Percentiles rank a stretch among this genome's conserved stretches.
phyloP scores from a whole-genome alignment of 371 early-diverging fungal species.

The Mucor irregularis region DNA sequence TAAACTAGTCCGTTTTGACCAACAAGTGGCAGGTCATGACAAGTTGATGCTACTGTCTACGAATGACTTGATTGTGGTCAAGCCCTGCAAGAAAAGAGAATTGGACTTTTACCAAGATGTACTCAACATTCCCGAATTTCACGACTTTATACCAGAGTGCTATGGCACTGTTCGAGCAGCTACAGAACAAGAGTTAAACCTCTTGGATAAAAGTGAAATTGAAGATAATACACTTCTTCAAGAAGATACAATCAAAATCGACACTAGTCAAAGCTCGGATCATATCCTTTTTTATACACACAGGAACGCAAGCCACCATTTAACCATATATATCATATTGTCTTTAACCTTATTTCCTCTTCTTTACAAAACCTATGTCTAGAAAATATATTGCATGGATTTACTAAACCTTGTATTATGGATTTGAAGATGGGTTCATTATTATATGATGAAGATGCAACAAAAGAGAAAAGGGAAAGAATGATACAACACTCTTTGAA shows the following conservation, averaged over 20 bases:
- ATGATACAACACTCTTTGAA: conserved; percentile 57
- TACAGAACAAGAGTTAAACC: conserved; percentile 31
- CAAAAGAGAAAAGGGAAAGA: conserved; percentile 59
- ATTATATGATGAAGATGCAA: conserved; percentile 63
- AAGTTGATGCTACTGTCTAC: conserved; percentile 48
- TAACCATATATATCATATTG: background rate
- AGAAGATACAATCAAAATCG: conserved; percentile 6
- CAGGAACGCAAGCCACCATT: background rate
- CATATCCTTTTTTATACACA: conserved; percentile 51
- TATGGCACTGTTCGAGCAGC: conserved; percentile 61
- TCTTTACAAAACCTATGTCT: conserved; percentile 61
- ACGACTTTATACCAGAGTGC: conserved; percentile 67
- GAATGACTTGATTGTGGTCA: conserved; percentile 62
- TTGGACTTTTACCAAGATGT: conserved; percentile 66
- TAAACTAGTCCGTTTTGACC: conserved; percentile 33
- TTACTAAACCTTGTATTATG: conserved; percentile 69
- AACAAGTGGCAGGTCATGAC: conserved; percentile 77
- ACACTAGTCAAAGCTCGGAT: conserved; percentile 6
- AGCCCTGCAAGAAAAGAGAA: conserved; percentile 62
- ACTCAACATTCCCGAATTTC: conserved; percentile 53
- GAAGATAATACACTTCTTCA: conserved; percentile 3
- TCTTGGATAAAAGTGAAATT: conserved; percentile 20
- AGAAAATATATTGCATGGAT: conserved; percentile 72
- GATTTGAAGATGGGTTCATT: conserved; percentile 80
- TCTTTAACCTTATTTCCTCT: conserved; percentile 22